phyloP scores from a whole-genome alignment of 371 early-diverging fungal species.

The Mortierella sp. region DNA sequence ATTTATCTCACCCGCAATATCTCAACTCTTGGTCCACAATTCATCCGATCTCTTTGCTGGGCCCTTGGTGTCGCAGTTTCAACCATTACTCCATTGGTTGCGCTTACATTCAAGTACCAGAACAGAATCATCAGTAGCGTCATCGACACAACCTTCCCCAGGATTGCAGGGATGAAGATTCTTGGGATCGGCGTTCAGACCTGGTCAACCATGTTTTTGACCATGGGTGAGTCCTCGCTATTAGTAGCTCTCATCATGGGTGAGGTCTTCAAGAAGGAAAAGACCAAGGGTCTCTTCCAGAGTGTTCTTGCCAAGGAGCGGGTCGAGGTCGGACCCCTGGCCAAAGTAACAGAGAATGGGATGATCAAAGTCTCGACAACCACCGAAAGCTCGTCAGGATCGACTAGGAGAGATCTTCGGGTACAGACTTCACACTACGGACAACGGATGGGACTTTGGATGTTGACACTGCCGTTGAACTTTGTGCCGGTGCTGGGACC shows the following conservation, averaged over 20 bases:
- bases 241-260: conserved; percentile 50
- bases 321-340: conserved; percentile 43
- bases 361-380: conserved; percentile 24
- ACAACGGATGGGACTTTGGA: conserved; percentile 48
- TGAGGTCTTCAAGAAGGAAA: conserved; percentile 52
- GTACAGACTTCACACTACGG: conserved; percentile 37
- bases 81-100: conserved; percentile 41
- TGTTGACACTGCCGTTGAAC: conserved; percentile 43
- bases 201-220: conserved; percentile 52
- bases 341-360: conserved; percentile 33
- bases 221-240: conserved; percentile 50
- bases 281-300: conserved; percentile 48
- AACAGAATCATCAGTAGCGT: conserved; percentile 34
- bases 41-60: conserved; percentile 47
- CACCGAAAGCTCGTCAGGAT: background rate
- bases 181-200: conserved; percentile 46
- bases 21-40: conserved; percentile 43
- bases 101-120: conserved; percentile 48
- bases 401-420: conserved; percentile 14
- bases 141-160: conserved; percentile 36
- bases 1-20: conserved; percentile 47
- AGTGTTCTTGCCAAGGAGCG: conserved; percentile 32
- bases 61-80: conserved; percentile 42
- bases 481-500: conserved; percentile 47
- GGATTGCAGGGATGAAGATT: conserved; percentile 26